These are phyloP conservation scores for Trichodelitschia bisporula DNA, from an alignment of 495 filamentous ascomycete species.

Conservation along the genomic window DNA sequence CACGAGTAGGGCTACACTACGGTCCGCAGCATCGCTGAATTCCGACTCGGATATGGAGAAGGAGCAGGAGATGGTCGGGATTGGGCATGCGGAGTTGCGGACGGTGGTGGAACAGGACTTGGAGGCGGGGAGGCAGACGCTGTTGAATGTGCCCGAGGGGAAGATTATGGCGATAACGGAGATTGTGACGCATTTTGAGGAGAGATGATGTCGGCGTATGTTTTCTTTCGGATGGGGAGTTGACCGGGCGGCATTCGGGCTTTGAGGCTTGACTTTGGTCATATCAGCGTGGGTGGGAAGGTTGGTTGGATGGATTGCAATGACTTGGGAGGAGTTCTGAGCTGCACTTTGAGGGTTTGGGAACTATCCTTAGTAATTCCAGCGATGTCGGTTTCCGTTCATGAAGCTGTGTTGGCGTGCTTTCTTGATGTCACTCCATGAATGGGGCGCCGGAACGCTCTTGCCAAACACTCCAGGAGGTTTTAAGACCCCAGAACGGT, in stretches of 20 bases:
- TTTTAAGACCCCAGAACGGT: too few relatives aligned
- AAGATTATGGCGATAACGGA: neutral
- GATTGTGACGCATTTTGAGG: neutral
- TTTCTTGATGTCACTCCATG: too few relatives aligned
- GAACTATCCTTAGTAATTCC: neutral
- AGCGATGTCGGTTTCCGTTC: too few relatives aligned
- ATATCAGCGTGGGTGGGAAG: too few relatives aligned
- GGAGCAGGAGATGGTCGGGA: neutral
- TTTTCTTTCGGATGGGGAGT: neutral
- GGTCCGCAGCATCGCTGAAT: neutral
- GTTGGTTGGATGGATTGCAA: too few relatives aligned
- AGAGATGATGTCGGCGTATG: neutral
- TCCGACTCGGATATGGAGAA: neutral
- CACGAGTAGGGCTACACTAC: neutral
- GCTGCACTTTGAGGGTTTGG: neutral
- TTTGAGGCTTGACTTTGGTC: neutral
- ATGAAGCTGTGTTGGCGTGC: too few relatives aligned
- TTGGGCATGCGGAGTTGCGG: neutral
- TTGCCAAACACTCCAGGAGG: too few relatives aligned
- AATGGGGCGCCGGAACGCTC: too few relatives aligned
- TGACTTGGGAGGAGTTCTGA: too few relatives aligned
- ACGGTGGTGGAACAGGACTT: neutral
- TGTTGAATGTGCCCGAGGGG: neutral
- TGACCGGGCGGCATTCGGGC: neutral
- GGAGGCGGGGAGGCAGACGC: neutral